Base-by-base conservation (phyloP, 1,284 basidiomycete species). In the Rhodotorula sp. region DNA sequence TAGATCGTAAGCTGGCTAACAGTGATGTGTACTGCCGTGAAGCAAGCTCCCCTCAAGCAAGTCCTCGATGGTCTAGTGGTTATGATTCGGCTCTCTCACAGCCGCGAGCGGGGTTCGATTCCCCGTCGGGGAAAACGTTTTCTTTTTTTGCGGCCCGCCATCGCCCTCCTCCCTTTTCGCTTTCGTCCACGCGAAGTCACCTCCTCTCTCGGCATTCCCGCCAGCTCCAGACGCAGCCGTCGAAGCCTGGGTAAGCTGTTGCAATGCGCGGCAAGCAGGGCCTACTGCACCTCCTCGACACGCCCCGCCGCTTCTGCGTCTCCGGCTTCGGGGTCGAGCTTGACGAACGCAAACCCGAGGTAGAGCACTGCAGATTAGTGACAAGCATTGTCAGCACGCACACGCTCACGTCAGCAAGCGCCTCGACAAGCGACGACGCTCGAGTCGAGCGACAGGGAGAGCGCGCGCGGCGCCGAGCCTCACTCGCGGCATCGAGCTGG, bases 401-500 rank as follows among this genome's bases (percentile, higher is more conserved):
- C 45, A n/a, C 34, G 4, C 25, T 7, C 8, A 13, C 9, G 5
- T n/a, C n/a, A 34, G 34, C 34, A 34, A 34, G 34, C 34, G 34
- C 34, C 34, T 34, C 34, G 34, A 34, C 34, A 34, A 34, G 34
- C 34, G 34, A 34, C 34, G 34, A 34, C 34, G 34, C 34, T 34
- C 5, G 7, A 50, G 17, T 1, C 13, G 45, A 7, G 42, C 45
- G 16, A 25, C 17, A 50, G 27, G 45, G n/a, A 42, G 19, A 56
- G 13, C 41, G 21, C 4, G 1, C 34, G 8, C 21, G 67, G 25
- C 5, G 41, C 7, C 25, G 44, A 46, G 14, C 61, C 93, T 83
- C 81, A 97, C 94, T 96, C 23, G 93, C 92, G 74, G 94, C 94
- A 79, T 96, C 93, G 92, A 94, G 96, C 81, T 97, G 93, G 77